Conservation (phyloP, 352 stramenopile genomes). For the Globisporangium carolinianum region DNA sequence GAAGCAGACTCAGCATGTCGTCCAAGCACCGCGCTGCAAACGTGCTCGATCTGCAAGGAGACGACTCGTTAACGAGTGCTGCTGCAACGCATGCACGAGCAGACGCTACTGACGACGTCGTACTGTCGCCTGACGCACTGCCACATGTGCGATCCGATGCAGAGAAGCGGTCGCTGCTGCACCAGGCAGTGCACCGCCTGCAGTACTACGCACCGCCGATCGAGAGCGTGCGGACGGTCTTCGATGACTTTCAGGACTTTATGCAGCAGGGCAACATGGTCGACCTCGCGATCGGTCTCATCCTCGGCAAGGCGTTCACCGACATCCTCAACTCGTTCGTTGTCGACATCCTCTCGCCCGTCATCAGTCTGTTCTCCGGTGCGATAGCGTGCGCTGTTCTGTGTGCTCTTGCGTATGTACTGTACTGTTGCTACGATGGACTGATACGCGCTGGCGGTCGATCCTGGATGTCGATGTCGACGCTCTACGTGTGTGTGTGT, state of each 20-base stretch:
- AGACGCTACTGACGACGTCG: slow-evolving; percentile 1
- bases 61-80: not conserved
- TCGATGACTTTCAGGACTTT: slow-evolving; percentile 64
- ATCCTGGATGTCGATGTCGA: too few relatives aligned
- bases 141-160: not conserved
- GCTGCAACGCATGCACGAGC: not conserved
- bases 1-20: not conserved
- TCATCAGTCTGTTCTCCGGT: slow-evolving; percentile 68
- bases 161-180: slow-evolving; percentile 14
- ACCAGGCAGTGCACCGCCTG: slow-evolving; percentile 12
- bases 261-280: slow-evolving; percentile 74
- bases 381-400: not conserved
- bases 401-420: too few relatives aligned
- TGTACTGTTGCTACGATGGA: too few relatives aligned
- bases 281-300: slow-evolving; percentile 61
- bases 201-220: slow-evolving; percentile 21
- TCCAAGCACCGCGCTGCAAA: not conserved
- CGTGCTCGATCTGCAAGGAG: slow-evolving; percentile 3
- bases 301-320: slow-evolving; percentile 58
- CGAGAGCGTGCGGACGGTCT: slow-evolving; percentile 22
- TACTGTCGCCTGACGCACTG: slow-evolving; percentile 3
- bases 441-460: too few relatives aligned
- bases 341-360: slow-evolving; percentile 50
- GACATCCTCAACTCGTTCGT: slow-evolving; percentile 72
- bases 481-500: not conserved